Base-by-base conservation (phyloP, 1,139 yeast genomes). In the Sugiyamaella paludigena region DNA sequence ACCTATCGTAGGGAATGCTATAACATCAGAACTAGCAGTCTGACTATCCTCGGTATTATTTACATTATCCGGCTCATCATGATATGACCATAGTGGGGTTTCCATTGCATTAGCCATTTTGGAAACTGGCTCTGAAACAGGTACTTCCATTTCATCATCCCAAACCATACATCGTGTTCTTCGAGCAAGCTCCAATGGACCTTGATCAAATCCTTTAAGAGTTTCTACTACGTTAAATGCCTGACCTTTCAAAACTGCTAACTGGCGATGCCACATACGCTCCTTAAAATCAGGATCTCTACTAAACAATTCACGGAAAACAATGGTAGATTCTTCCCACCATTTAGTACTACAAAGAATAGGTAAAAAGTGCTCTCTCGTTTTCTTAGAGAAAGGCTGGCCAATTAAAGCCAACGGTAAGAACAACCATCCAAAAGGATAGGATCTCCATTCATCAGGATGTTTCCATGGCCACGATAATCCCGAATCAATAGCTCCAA, bases 381-480 rank as follows among this genome's bases (percentile, higher is more conserved):
- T 80, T 37, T 69, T 68, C 37, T 69, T 68, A 2, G 84, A 76
- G 57, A 84, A 84, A 1, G 89, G 91, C 53, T 79, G 83, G 0
- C 87, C 88, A 48, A 84, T 80, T 3, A 84, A 63, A 7, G 79
- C 72, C 15, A 78, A 64, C 0, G 92, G 92, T 36, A 84, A 65
- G 57, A 81, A 83, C 28, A 84, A 67, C 92, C 92, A 84, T 0
- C 92, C 92, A 66, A 78, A 84, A 0, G 92, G 92, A 57, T 83
- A 84, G 1, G 87, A 81, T 48, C 92, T 68, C 89, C 91, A 84
- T 60, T 83, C 89, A 63, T 84, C 87, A 0, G 92, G 92, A 56
- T 83, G 87, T 58, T 84, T 84, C 91, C 91, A 84, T 4, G 92
- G 92, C 58, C 83, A 84, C 0, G 91, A 77, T 29, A 84, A 70